These are phyloP conservation scores for Podospora sp. DNA, from an alignment of 495 filamentous ascomycete genomes.

Conservation along the genomic window DNA sequence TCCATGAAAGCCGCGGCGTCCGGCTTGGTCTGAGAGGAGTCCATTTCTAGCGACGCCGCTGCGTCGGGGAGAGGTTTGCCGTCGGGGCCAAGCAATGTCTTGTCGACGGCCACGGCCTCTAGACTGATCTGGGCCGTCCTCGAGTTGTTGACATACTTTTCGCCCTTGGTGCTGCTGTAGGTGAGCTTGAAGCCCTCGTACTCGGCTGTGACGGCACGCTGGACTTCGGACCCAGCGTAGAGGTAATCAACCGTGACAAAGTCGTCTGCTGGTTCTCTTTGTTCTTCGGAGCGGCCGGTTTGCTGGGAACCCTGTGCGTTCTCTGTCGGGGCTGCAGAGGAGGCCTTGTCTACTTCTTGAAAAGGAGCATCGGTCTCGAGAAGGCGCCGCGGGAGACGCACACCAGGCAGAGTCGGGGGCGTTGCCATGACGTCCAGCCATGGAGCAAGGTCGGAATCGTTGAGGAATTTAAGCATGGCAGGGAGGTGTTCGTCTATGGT, in stretches of 20 bases:
- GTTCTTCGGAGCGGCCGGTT: not conserved
- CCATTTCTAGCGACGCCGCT: not conserved
- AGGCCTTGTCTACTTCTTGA: not conserved
- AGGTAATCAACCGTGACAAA: slow-evolving; percentile 45
- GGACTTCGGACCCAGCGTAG: slow-evolving; percentile 50
- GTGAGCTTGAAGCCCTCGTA: slow-evolving; percentile 42
- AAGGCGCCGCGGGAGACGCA: slow-evolving; percentile 42
- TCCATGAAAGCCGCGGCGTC: not conserved
- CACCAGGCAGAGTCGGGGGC: slow-evolving; percentile 36
- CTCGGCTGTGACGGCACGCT: slow-evolving; percentile 37
- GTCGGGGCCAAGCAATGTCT: not conserved
- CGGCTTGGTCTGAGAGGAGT: not conserved
- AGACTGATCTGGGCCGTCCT: slow-evolving; percentile 48
- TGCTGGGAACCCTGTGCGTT: not conserved
- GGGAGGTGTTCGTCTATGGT: slow-evolving; percentile 24
- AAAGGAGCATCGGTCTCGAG: slow-evolving; percentile 9
- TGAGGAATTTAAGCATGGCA: slow-evolving; percentile 42
- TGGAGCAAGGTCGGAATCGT: slow-evolving; percentile 38
- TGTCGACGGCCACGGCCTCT: slow-evolving; percentile 32
- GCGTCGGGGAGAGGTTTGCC: not conserved
- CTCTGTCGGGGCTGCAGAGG: not conserved
- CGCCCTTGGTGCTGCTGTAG: slow-evolving; percentile 51
- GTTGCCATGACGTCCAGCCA: slow-evolving; percentile 38
- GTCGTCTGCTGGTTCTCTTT: slow-evolving; percentile 19
- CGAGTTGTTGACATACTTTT: slow-evolving; percentile 45